Evolutionary conservation across 345 rosid genomes (phyloP), one percentile per base, ranked within the genome.

Genomic region (Syzygium grande): DNA sequence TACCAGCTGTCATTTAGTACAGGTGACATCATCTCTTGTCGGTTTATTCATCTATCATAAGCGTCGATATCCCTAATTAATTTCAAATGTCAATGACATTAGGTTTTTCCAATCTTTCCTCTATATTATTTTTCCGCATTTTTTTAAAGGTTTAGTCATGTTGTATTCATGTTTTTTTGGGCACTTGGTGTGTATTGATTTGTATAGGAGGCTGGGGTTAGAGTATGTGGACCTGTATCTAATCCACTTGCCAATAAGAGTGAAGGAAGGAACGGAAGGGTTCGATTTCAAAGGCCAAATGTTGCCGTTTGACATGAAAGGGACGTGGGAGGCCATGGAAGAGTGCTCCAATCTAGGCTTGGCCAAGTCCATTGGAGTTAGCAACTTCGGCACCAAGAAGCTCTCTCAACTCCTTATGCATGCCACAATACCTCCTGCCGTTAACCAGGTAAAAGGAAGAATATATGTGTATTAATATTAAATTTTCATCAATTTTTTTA

Each of bases 151-250:
- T 59, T 58, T 59, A 27, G 12, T 59, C 27, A 59, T 59, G 65
- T 59, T 27, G 15, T 59, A 59, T 16, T 38, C 14, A 4, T 38
- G 25, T 16, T 68, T 68, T 3, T 30, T 68, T 17, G 46, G 51
- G 9, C 46, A 29, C 13, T 86, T 46, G 46, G 5, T 56, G 49
- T 12, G n/a, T 49, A 5, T 11, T 23, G 21, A 73, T 22, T 19
- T 83, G 11, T 17, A 56, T 77, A 93, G 94, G 92, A 93, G 78
- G 84, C 85, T 93, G 73, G 87, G 88, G 84, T 58, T 90, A n/a
- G 92, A 90, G 34, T 91, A 93, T 43, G 85, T 93, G 53, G 94
- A 93, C 54, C 91, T 91, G 16, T 90, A 93, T 87, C 89, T 92
- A 12, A 89, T 93, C 52, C 94, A 92, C 84, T 91, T 86, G 86